Conservation (phyloP, 768 basidiomycete species). For the Galerina marginata region DNA sequence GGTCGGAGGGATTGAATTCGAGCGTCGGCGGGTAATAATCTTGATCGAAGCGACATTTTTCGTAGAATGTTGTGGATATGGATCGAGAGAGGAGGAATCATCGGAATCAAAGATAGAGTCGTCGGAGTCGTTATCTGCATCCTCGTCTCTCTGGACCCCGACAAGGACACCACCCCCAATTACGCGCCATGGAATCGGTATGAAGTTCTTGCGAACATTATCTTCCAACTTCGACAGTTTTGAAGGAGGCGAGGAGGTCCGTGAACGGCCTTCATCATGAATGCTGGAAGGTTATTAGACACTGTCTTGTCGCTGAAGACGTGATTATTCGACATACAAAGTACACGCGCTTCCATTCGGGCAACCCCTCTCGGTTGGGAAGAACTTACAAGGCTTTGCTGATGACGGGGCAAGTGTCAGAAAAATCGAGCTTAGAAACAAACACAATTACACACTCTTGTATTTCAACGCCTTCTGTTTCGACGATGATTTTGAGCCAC, state of each 20-base stretch:
- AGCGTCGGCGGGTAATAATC: conserved; percentile 34
- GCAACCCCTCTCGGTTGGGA: conserved; percentile 48
- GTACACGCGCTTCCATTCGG: conserved; percentile 61
- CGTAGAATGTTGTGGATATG: conserved; percentile 6
- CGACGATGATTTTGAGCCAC: conserved; percentile 28
- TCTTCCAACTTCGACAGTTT: conserved; percentile 16
- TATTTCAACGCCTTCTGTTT: conserved; percentile 43
- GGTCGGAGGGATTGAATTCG: conserved; percentile 40
- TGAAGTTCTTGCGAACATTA: conserved; percentile 47
- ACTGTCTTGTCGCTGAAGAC: neutral
- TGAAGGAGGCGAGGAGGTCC: conserved; percentile 16
- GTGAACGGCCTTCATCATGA: conserved; percentile 41
- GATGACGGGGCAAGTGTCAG: conserved; percentile 1
- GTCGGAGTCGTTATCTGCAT: conserved; percentile 12
- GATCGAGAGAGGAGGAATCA: neutral
- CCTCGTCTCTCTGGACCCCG: conserved; percentile 36
- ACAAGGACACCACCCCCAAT: conserved; percentile 81
- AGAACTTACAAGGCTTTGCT: conserved; percentile 71
- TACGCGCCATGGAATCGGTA: conserved; percentile 76
- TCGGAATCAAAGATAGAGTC: conserved; percentile 6
- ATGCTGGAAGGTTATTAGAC: conserved; percentile 39
- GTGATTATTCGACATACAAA: conserved; percentile 49
- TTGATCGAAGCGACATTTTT: conserved; percentile 21
- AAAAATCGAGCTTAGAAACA: neutral
- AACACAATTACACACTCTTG: conserved; percentile 41